Evolutionary conservation across 768 basidiomycete species (phyloP), one percentile per base, ranked within the genome.

Genomic region (Hericium alpestre): DNA sequence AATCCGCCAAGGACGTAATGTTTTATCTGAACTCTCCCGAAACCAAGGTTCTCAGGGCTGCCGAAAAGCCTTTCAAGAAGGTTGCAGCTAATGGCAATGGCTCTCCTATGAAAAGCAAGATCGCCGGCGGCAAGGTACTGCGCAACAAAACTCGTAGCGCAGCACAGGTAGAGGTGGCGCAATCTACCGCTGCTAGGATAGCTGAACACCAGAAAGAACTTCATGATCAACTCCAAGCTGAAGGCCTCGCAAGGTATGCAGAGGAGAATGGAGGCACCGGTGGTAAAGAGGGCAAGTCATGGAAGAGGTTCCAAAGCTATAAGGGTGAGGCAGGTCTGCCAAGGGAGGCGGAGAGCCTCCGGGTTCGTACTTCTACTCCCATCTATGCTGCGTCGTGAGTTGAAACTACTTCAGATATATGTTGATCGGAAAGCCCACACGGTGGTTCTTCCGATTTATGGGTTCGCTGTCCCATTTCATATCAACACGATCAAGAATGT

Each of bases 401-500:
- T 60, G 51, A 22, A 54, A 37, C 25, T 56, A 3, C 56, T 40
- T 7, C 63, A 98, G 93, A 90, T 99, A 56, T 82, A 78, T 60
- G 89, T 98, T 25, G 96, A 99, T 67, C 84, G 90, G 63, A 92
- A 93, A 67, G 81, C 87, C 15, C 84, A 89, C 59, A 91, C 93
- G 0, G 86, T 98, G 53, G 80, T 98, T 49, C 71, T 98, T 3
- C 96, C 96, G 15, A 85, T 98, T 61, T 83, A 97, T 65, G 96
- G 96, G 3, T 97, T 87, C 64, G 92, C 93, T 0, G 93, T 95
- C 0, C 93, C 95, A 0, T 97, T 95, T 77, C 96, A 99, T 67
- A 94, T 98, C 72, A 95, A 95, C 66, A 93, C 93, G 1, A 92
- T 99, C 61, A 98, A 99, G 74, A 98, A 95, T 67, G 90, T 87